Evolutionary conservation across 352 stramenopile species (phyloP).

Genomic region (Phytophthora tubulina): DNA sequence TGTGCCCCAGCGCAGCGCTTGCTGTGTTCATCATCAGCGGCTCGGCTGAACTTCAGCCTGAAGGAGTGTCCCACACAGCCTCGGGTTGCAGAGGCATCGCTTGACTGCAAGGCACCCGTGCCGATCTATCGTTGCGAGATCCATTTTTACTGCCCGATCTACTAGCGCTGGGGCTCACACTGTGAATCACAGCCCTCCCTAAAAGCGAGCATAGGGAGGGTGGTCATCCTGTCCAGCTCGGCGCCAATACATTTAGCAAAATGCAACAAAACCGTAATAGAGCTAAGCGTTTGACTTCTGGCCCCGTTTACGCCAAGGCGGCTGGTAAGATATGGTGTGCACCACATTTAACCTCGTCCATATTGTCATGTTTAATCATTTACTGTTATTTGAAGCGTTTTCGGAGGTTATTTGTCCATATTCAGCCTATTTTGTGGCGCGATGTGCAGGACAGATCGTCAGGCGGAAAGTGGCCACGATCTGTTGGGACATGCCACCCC

Average conservation of each 20-base stretch:
- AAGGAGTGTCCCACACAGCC: constrained; percentile 17
- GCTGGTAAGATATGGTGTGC: neutral
- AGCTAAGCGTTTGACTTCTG: constrained; percentile 21
- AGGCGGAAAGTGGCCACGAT: constrained; percentile 39
- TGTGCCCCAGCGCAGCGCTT: constrained; percentile 9
- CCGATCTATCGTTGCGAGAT: constrained; percentile 8
- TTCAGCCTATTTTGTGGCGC: constrained; percentile 4
- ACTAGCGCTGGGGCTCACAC: too few species aligned
- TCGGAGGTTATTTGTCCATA: neutral
- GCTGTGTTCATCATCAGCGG: constrained; percentile 1
- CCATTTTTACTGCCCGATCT: constrained; percentile 2
- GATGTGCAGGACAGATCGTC: constrained; percentile 28
- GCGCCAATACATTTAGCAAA: constrained; percentile 4
- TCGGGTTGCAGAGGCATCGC: neutral
- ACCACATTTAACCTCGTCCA: neutral
- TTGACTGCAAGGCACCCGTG: neutral
- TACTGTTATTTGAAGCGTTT: neutral
- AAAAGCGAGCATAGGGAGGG: neutral
- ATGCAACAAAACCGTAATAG: neutral
- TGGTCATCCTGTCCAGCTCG: constrained; percentile 4
- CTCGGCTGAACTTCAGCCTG: neutral
- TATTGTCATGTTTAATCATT: neutral
- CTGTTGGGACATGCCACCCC: constrained; percentile 33
- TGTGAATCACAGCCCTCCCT: too few species aligned
- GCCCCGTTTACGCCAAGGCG: constrained; percentile 17